Percentiles rank a stretch among this genome's conserved stretches.
phyloP scores from a whole-genome alignment of 2,329 filamentous ascomycete genomes.

The Thielaviopsis euricoi region DNA sequence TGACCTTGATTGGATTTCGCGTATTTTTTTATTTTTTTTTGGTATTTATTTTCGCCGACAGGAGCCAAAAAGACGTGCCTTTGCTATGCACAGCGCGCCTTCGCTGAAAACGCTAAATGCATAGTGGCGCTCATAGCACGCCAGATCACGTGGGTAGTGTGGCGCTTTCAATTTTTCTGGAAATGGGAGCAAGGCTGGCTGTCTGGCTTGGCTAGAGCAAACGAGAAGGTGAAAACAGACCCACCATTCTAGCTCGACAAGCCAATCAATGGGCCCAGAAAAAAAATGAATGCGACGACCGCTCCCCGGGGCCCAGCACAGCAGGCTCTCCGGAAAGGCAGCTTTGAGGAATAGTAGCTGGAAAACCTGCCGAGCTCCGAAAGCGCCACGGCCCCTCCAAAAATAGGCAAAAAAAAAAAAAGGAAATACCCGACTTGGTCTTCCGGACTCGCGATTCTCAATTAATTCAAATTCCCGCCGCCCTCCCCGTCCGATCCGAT shows the following conservation, averaged over 20 bases:
- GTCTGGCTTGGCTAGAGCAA: too few species aligned
- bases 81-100: neutral
- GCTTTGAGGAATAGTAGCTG: neutral
- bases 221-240: neutral
- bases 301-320: neutral
- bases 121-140: conserved; percentile 1
- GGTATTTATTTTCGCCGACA: neutral
- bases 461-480: neutral
- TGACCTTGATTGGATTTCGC: conserved; percentile 10
- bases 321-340: neutral
- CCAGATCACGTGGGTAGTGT: conserved; percentile 8
- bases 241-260: neutral
- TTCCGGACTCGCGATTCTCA: neutral
- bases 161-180: neutral
- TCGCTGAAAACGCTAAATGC: conserved; percentile 5
- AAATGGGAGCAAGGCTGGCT: conserved; percentile 1
- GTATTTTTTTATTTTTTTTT: too few species aligned
- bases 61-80: neutral
- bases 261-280: neutral
- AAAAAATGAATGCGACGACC: neutral
- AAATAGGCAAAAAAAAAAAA: too few species aligned
- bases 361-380: neutral
- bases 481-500: neutral
- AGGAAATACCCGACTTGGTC: neutral
- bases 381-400: neutral